These are phyloP conservation scores for Taiozyma sp. DNA, from an alignment of 1,139 yeast species.

Conservation along the genomic window DNA sequence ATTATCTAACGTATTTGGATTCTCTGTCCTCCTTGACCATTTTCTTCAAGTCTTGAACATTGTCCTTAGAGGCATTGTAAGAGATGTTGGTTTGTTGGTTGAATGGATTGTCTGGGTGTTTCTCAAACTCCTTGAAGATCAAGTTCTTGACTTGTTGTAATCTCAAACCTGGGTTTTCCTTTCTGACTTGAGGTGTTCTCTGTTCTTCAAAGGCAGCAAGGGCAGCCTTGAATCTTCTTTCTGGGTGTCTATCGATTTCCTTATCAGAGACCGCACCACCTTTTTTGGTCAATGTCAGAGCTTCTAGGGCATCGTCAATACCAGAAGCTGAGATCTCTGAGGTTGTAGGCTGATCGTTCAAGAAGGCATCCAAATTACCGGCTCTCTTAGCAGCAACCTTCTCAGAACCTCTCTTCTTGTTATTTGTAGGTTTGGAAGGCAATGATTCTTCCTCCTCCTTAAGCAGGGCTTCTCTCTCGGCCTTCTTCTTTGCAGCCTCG, in stretches of 20 bases:
- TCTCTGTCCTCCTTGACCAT: conserved; percentile 47
- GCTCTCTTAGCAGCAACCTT: conserved; percentile 59
- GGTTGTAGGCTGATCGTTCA: conserved; percentile 33
- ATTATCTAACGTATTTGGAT: conserved; percentile 17
- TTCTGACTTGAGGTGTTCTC: conserved; percentile 66
- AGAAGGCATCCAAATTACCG: conserved; percentile 60
- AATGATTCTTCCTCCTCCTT: conserved; percentile 60
- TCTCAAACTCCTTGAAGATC: conserved; percentile 75
- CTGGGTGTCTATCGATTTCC: conserved; percentile 83
- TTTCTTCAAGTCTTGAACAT: conserved; percentile 44
- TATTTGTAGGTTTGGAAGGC: conserved; percentile 50
- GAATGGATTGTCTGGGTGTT: conserved; percentile 78
- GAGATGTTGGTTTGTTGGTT: conserved; percentile 59
- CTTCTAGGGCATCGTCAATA: conserved; percentile 74
- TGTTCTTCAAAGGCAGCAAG: conserved; percentile 64
- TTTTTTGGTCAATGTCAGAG: conserved; percentile 56
- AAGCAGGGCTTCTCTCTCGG: conserved; percentile 53
- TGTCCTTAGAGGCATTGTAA: conserved; percentile 58
- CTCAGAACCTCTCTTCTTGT: conserved; percentile 65
- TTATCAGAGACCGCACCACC: conserved; percentile 52
- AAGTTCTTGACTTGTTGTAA: conserved; percentile 73
- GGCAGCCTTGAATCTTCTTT: conserved; percentile 84
- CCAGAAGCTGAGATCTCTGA: conserved; percentile 66
- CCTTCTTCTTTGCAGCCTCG: conserved; percentile 60
- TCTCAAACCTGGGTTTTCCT: conserved; percentile 78